These are phyloP conservation scores for Furcasterigmium sp. DNA, from an alignment of 2,329 filamentous ascomycete species.

Conservation along the genomic window DNA sequence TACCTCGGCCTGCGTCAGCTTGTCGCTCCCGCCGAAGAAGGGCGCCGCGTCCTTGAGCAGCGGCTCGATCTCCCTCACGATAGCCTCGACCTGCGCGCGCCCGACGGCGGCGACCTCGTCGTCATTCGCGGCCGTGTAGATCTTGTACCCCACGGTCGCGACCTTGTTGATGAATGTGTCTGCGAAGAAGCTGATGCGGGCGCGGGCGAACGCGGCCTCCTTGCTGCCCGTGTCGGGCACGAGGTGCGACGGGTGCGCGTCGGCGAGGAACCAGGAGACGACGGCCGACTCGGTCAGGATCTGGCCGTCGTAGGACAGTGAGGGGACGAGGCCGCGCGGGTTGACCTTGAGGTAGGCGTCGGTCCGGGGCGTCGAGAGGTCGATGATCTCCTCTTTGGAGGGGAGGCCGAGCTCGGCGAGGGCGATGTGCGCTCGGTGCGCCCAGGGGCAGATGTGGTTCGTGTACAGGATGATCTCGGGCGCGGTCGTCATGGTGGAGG, in stretches of 20 bases:
- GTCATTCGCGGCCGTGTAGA: constrained; percentile 39
- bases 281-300: constrained; percentile 71
- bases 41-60: constrained; percentile 51
- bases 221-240: constrained; percentile 48
- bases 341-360: constrained; percentile 73
- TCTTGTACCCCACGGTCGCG: constrained; percentile 37
- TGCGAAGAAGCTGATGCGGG: constrained; percentile 65
- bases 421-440: constrained; percentile 70
- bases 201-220: constrained; percentile 55
- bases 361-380: constrained; percentile 63
- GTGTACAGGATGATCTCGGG: constrained; percentile 64
- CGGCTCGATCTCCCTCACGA: constrained; percentile 70
- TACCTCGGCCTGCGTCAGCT: constrained; percentile 71
- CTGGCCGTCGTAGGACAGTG: constrained; percentile 59
- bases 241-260: constrained; percentile 64
- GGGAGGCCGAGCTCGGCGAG: constrained; percentile 60
- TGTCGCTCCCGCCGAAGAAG: constrained; percentile 60
- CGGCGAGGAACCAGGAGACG: constrained; percentile 66
- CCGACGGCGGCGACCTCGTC: constrained; percentile 43
- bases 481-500: constrained; percentile 11
- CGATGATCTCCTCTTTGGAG: constrained; percentile 68
- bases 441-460: constrained; percentile 65
- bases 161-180: constrained; percentile 65
- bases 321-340: constrained; percentile 72
- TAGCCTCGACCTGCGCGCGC: constrained; percentile 32